Evolutionary conservation across 106 monocot species (phyloP), one percentile per base, ranked within the genome.

Genomic region (Gastrodia elata): DNA sequence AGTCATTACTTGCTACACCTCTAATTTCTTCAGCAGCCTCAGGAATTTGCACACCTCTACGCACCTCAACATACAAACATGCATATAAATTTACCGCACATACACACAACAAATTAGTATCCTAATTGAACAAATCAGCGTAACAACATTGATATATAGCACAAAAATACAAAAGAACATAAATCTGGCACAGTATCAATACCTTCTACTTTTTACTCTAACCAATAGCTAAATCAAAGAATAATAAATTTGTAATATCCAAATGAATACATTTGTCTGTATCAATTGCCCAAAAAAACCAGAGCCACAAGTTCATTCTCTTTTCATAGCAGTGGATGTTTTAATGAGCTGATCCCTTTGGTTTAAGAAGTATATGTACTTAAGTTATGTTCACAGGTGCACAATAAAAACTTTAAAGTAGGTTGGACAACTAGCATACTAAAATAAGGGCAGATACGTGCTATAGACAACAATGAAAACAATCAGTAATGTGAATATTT

Each of bases 11-110:
- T 41, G 86, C 86, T 70, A 80, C 70, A 82, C 82, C 80, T 80
- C 56, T 82, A 86, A 86, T 86, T 86, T 86, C 77, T 71, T 86
- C 82, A 8, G 86, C 86, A 82, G 82, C 79, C 40, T 69, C 44
- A 80, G 79, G 70, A 74, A 73, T 64, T 74, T 82, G 77, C 39
- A 64, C 55, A 86, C 86, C 82, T 82, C 86, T 86, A 79, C 72
- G 74, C 48, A 38, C 25, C 52, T 74, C 82, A 82, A 73, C 82
- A 82, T 77, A 74, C 82, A 82, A 10, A 72, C 85, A 85, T 39
- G 43, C 85, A 82, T 37, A 77, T 38, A 37, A 78, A 82, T 38
- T 68, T 49, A 72, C 49, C 20, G 28, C 55, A 39, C 69, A 78
- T 69, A 69, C 40, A 69, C 41, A 40, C 69, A 69, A 39, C 13